Evolutionary conservation across 257 asterid species (phyloP).

Genomic region (Perilla frutescens): DNA sequence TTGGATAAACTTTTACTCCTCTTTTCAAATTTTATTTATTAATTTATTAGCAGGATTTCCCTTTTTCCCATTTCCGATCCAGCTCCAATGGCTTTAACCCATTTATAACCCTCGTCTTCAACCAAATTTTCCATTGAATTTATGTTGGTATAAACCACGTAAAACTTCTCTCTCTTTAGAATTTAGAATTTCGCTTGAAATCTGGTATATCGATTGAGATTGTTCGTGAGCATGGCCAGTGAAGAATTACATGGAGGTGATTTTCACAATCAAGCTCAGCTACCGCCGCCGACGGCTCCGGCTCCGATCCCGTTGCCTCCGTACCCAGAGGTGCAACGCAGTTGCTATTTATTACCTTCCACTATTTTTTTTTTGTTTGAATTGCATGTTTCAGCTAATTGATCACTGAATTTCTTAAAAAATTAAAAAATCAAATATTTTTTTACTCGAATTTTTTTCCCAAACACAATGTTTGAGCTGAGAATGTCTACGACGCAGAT

Average conservation of each 20-base stretch:
- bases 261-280: slow-evolving; percentile 26
- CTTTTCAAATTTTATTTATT: background rate
- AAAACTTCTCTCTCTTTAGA: background rate
- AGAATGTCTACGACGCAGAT: slow-evolving; percentile 41
- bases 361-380: slow-evolving; percentile 44
- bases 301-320: slow-evolving; percentile 46
- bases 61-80: slow-evolving; percentile 32
- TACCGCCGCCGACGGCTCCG: slow-evolving; percentile 40
- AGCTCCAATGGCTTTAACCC: slow-evolving; percentile 41
- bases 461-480: background rate
- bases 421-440: too few species aligned
- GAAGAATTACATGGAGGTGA: slow-evolving; percentile 44
- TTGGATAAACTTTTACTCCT: slow-evolving; percentile 17
- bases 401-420: background rate
- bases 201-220: background rate
- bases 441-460: background rate
- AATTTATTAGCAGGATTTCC: slow-evolving; percentile 3
- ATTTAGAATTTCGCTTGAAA: background rate
- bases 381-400: slow-evolving; percentile 19
- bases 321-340: slow-evolving; percentile 66
- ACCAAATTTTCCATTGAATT: slow-evolving; percentile 32
- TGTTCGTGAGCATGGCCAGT: slow-evolving; percentile 51
- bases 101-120: slow-evolving; percentile 54
- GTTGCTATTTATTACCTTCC: background rate
- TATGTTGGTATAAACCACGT: background rate